A percentile compares a stretch with the other conserved stretches of the same genome.
These are phyloP conservation scores for Aureobasidium sp. DNA, from an alignment of 2,329 filamentous ascomycete species.

Conservation along the genomic window DNA sequence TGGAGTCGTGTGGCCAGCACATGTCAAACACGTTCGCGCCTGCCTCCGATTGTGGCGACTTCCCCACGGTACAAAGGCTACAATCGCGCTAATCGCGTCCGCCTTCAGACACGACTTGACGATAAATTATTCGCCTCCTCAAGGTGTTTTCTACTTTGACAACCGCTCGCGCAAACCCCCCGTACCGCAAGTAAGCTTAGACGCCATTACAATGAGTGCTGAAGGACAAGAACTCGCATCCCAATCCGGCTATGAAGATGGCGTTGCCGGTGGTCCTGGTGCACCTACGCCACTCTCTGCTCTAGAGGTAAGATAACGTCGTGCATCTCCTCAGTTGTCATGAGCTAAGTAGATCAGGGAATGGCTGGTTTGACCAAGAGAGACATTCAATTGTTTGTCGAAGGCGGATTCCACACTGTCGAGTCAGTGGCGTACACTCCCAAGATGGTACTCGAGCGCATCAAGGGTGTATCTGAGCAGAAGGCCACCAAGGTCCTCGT, in stretches of 20 bases:
- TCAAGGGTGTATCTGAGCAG: slow-evolving; percentile 96
- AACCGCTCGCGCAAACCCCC: background rate
- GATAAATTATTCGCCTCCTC: slow-evolving; percentile 7
- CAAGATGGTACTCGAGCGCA: slow-evolving; percentile 74
- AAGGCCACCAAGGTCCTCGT: slow-evolving; percentile 87
- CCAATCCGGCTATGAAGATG: slow-evolving; percentile 69
- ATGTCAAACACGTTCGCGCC: slow-evolving; percentile 1
- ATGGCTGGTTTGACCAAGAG: slow-evolving; percentile 84
- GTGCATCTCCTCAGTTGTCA: slow-evolving; percentile 16
- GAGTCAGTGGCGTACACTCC: slow-evolving; percentile 92
- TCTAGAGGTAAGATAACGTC: slow-evolving; percentile 61
- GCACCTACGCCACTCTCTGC: slow-evolving; percentile 85
- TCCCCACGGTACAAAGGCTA: background rate
- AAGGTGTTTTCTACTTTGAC: background rate
- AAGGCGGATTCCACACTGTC: slow-evolving; percentile 91
- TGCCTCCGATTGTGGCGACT: background rate
- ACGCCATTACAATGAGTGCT: slow-evolving; percentile 35
- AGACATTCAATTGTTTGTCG: slow-evolving; percentile 86
- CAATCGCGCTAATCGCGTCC: slow-evolving; percentile 2
- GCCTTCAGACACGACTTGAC: background rate
- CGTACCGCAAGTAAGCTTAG: background rate
- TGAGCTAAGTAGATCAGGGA: slow-evolving; percentile 46
- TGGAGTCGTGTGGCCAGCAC: background rate
- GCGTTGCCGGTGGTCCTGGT: slow-evolving; percentile 70
- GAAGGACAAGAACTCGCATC: slow-evolving; percentile 52